phyloP scores from a whole-genome alignment of 495 filamentous ascomycete genomes.

The Chaetomium tenue region DNA sequence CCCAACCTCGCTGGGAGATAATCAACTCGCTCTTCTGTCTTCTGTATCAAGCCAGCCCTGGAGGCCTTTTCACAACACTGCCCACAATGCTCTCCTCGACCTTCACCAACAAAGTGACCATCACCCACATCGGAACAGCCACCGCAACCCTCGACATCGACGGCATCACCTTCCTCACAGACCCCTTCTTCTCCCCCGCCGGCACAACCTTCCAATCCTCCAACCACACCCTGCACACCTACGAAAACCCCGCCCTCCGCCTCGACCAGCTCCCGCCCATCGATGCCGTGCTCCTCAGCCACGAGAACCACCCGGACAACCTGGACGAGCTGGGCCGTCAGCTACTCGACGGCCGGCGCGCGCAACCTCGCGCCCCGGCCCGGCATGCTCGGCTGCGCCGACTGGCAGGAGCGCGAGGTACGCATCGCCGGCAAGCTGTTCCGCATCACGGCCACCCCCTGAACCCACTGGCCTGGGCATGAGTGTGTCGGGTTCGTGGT shows the following conservation, averaged over 20 bases:
- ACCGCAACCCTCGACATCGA: constrained; percentile 51
- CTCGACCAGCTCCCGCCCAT: constrained; percentile 49
- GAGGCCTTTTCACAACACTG: background rate
- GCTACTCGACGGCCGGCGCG: constrained; percentile 43
- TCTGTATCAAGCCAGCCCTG: background rate
- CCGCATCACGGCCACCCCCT: background rate
- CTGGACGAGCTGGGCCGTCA: constrained; percentile 46
- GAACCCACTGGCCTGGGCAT: background rate
- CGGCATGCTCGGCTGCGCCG: background rate
- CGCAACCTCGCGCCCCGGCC: background rate
- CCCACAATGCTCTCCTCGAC: background rate
- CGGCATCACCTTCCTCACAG: constrained; percentile 50
- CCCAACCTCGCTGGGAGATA: background rate
- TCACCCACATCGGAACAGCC: constrained; percentile 54
- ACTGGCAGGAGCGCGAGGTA: too few relatives aligned
- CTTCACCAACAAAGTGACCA: background rate
- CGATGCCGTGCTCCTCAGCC: constrained; percentile 53
- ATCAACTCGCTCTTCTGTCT: background rate
- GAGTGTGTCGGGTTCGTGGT: background rate
- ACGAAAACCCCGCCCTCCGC: constrained; percentile 38
- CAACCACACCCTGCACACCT: constrained; percentile 10
- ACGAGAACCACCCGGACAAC: constrained; percentile 58
- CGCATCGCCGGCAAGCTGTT: background rate
- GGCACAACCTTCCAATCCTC: constrained; percentile 15
- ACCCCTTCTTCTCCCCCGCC: constrained; percentile 53